Evolutionary conservation across 1,284 basidiomycete species (phyloP).

Genomic region (Serendipita sp.): DNA sequence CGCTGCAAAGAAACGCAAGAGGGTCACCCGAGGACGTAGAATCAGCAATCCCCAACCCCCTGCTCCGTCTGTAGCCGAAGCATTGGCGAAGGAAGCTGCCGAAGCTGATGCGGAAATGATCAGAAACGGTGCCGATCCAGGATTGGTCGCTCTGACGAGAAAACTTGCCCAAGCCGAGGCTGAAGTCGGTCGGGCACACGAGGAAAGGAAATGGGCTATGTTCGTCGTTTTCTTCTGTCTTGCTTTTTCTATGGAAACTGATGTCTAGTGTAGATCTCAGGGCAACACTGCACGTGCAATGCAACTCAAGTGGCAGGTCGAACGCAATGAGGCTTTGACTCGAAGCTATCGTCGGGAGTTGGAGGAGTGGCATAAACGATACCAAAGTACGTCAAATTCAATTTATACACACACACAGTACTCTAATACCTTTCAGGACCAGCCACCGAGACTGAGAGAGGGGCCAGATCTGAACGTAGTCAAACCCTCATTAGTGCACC

Average conservation of each 20-base stretch:
- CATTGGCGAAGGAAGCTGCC: neutral
- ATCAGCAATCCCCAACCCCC: neutral
- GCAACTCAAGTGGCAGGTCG: constrained; percentile 69
- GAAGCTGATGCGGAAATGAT: neutral
- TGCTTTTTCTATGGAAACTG: constrained; percentile 7
- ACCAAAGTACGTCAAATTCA: neutral
- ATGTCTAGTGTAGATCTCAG: constrained; percentile 25
- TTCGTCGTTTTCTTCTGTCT: constrained; percentile 16
- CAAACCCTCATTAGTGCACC: neutral
- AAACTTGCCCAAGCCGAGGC: neutral
- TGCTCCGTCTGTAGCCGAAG: neutral
- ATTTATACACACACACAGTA: too few relatives aligned
- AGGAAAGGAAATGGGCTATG: constrained; percentile 70
- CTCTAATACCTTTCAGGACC: too few relatives aligned
- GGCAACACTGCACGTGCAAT: constrained; percentile 56
- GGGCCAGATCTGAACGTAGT: neutral
- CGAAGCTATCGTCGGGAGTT: neutral
- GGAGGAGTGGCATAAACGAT: neutral
- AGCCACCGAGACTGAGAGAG: too few relatives aligned
- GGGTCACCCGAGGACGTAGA: neutral
- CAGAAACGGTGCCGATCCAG: neutral
- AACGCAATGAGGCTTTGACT: constrained; percentile 16
- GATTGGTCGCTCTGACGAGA: neutral
- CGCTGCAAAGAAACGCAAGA: neutral
- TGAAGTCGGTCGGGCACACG: constrained; percentile 44